A percentile compares a stretch with the other conserved stretches of the same genome.
These are phyloP conservation scores for Candida arabinofermentans DNA, from an alignment of 805 yeast species.

Conservation along the genomic window DNA sequence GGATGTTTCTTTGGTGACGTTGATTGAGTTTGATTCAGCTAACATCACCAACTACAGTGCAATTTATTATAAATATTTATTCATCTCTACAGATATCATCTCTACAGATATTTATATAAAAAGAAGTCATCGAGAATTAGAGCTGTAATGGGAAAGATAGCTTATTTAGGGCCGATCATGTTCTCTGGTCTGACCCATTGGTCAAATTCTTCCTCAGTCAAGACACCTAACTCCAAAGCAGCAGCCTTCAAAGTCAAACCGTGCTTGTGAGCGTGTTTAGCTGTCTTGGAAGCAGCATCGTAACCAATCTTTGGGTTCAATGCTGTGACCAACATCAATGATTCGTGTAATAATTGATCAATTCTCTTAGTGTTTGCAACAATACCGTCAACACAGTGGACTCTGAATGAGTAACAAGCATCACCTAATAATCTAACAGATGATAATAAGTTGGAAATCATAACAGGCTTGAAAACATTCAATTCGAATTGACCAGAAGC, in stretches of 20 bases:
- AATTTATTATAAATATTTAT: too few species aligned
- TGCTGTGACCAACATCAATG: constrained; percentile 97
- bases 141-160: too few species aligned
- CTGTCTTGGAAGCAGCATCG: constrained; percentile 95
- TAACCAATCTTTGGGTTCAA: constrained; percentile 98
- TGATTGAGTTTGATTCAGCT: too few species aligned
- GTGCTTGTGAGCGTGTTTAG: constrained; percentile 98
- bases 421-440: constrained; percentile 88
- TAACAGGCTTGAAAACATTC: constrained; percentile 95
- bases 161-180: constrained; percentile 87
- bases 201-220: constrained; percentile 83
- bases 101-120: too few species aligned
- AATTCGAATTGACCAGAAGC: constrained; percentile 98
- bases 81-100: too few species aligned
- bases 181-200: constrained; percentile 97
- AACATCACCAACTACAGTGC: too few species aligned
- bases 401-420: constrained; percentile 84
- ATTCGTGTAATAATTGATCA: constrained; percentile 83
- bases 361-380: constrained; percentile 85
- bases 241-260: constrained; percentile 93
- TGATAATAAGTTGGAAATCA: constrained; percentile 85
- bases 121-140: too few species aligned
- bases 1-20: too few species aligned
- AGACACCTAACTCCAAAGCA: constrained; percentile 85
- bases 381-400: constrained; percentile 94